Base-by-base conservation (phyloP, 345 rosid genomes). In the Syzygium oleosum region DNA sequence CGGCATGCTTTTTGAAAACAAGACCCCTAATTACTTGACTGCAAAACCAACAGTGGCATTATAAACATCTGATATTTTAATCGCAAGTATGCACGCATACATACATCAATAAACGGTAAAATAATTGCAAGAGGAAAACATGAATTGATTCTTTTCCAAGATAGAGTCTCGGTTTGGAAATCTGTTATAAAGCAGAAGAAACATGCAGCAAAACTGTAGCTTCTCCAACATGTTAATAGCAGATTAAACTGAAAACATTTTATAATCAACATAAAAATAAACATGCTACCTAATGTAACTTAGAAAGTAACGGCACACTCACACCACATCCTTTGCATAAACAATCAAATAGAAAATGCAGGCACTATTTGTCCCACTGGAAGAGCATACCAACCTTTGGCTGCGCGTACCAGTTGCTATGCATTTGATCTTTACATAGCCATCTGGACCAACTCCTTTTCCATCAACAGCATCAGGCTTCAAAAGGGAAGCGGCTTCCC, bases 1-100 rank as follows among this genome's bases (percentile, higher is more conserved):
- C 98, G 54, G 97, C 99, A 93, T 88, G 97, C 93, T 96, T 98
- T 89, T 98, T 96, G 86, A 98, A 98, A 87, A 96, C 99, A 92
- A 94, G 90, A 84, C 99, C 99, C 89, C 89, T 93, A 88, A 98
- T 92, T 85, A 98, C 92, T 91, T 94, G 92, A 91, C 99, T 98
- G 97, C 92, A 92, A 88, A 88, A 91, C 16, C 88, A 87, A 63
- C 41, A 52, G 13, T 27, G 34, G 53, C 68, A 25, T 55, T 51
- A n/a, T 79, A 27, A 78, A 34, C 87, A 86, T 61, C 6, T 12
- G 52, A 73, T 38, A 52, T 29, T 31, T 59, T 22, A 83, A 25
- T 43, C 54, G 7, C 56, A 46, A 84, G 56, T 34, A 84, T 29
- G 59, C 43, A 34, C 58, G 21, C 22, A 15, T 14, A 52, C 22